phyloP scores from a whole-genome alignment of 352 stramenopile genomes.

The Pythium scleroteichum region DNA sequence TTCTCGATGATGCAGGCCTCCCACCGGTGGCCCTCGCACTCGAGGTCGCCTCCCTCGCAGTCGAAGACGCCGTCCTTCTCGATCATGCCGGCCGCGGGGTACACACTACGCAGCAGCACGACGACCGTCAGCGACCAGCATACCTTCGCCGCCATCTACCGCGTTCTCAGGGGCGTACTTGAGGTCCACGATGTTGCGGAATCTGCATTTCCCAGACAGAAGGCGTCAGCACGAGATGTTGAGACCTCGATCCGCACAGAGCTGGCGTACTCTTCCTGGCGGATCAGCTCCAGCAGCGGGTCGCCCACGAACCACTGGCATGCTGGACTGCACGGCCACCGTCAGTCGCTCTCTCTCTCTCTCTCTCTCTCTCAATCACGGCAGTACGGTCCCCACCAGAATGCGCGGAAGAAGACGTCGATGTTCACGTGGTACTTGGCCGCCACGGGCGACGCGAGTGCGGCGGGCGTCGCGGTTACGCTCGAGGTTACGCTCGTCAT shows the following conservation, averaged over 20 bases:
- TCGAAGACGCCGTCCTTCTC: conserved; percentile 57
- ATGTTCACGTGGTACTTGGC: conserved; percentile 42
- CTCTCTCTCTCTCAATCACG: neutral
- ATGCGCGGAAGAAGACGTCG: conserved; percentile 71
- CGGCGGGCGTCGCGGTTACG: conserved; percentile 11
- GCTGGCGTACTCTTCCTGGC: conserved; percentile 51
- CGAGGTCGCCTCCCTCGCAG: conserved; percentile 62
- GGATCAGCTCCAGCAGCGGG: conserved; percentile 69
- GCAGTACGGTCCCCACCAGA: conserved; percentile 41
- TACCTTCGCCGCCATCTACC: neutral
- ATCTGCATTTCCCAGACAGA: conserved; percentile 34
- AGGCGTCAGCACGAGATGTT: no score
- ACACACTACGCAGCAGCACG: conserved; percentile 38
- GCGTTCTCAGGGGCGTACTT: conserved; percentile 40
- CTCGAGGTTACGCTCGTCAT: neutral
- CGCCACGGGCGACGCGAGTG: conserved; percentile 19
- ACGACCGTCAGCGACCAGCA: neutral
- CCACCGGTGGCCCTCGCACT: conserved; percentile 79
- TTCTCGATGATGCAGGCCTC: conserved; percentile 75
- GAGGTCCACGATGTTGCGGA: conserved; percentile 69
- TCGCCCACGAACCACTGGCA: conserved; percentile 82
- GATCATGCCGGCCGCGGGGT: conserved; percentile 70
- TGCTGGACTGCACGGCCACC: conserved; percentile 45
- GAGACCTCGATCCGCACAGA: no score
- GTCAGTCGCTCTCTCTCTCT: neutral